A percentile compares a stretch with the other conserved stretches of the same genome.
Evolutionary conservation across 2,329 filamentous ascomycete genomes (phyloP).

Genomic region (Aureobasidium sp.): DNA sequence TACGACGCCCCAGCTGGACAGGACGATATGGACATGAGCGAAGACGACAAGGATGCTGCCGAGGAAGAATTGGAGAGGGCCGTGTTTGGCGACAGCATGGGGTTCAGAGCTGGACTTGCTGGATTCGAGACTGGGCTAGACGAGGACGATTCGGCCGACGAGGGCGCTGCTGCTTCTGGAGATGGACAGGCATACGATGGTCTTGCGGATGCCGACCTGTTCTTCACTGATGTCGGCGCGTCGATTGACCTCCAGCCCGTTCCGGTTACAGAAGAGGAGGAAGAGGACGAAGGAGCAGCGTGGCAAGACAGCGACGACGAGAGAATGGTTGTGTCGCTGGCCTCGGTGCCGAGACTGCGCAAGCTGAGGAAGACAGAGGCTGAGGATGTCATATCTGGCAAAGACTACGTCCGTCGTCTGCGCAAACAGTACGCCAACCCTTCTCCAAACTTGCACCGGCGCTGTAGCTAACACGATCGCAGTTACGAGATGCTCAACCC

Average conservation of each 20-base stretch:
- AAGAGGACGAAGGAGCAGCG: slow-evolving; percentile 44
- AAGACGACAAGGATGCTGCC: slow-evolving; percentile 63
- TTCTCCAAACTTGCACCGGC: not conserved
- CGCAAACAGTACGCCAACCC: slow-evolving; percentile 51
- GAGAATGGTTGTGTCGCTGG: slow-evolving; percentile 71
- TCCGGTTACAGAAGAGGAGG: slow-evolving; percentile 32
- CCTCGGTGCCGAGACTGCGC: slow-evolving; percentile 62
- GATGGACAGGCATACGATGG: slow-evolving; percentile 41
- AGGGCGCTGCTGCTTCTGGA: slow-evolving; percentile 15
- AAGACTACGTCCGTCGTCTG: slow-evolving; percentile 73
- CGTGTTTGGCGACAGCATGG: slow-evolving; percentile 79
- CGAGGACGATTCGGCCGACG: slow-evolving; percentile 31
- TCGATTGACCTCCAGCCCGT: slow-evolving; percentile 30
- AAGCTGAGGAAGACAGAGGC: slow-evolving; percentile 73
- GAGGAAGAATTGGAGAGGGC: slow-evolving; percentile 70
- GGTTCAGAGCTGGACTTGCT: slow-evolving; percentile 69
- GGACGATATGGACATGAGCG: slow-evolving; percentile 13
- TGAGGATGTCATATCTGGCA: slow-evolving; percentile 79
- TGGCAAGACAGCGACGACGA: slow-evolving; percentile 98
- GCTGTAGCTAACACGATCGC: not conserved
- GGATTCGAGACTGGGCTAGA: slow-evolving; percentile 41
- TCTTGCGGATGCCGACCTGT: slow-evolving; percentile 66
- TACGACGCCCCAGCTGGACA: slow-evolving; percentile 8
- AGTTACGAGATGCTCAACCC: slow-evolving; percentile 48
- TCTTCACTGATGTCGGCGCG: slow-evolving; percentile 67